Conservation (phyloP, 1,284 basidiomycete species). For the Butyriboletus appendiculatus region DNA sequence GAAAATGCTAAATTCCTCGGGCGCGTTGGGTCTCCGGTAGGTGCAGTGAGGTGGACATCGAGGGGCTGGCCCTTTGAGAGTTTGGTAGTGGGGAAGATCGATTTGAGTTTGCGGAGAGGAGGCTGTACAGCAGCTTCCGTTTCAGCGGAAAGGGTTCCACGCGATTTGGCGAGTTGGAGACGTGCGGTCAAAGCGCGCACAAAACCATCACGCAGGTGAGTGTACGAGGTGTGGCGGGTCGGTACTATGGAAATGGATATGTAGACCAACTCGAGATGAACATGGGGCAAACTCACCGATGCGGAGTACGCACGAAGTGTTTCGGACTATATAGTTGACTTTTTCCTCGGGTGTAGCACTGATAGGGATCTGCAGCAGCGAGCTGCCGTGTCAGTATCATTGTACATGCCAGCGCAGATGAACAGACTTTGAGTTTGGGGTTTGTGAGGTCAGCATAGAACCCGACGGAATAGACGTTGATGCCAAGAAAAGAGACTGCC, state of each 20-base stretch:
- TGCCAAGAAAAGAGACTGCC: conserved; percentile 80
- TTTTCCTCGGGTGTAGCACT: conserved; percentile 65
- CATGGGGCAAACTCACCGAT: conserved; percentile 51
- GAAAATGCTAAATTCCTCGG: conserved; percentile 64
- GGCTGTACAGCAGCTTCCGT: conserved; percentile 57
- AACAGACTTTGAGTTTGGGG: conserved; percentile 56
- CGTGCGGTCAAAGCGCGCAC: conserved; percentile 74
- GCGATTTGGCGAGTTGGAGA: conserved; percentile 54
- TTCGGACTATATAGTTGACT: conserved; percentile 64
- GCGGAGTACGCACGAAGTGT: conserved; percentile 71
- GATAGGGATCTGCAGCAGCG: conserved; percentile 40
- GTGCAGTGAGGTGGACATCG: conserved; percentile 66
- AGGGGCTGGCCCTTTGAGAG: conserved; percentile 65
- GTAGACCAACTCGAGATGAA: background rate
- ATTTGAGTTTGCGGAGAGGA: conserved; percentile 71
- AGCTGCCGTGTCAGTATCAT: background rate
- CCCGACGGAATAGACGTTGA: conserved; percentile 84
- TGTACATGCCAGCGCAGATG: background rate
- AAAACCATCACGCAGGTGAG: conserved; percentile 86
- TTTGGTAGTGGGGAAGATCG: conserved; percentile 71
- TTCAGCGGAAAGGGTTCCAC: conserved; percentile 55
- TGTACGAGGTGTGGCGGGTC: conserved; percentile 77
- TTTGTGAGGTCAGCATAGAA: conserved; percentile 81
- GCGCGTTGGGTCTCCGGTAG: conserved; percentile 41
- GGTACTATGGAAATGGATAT: conserved; percentile 55